These are phyloP conservation scores for Microstegium vimineum DNA, from an alignment of 176 grass and related monocot species.

Conservation along the genomic window DNA sequence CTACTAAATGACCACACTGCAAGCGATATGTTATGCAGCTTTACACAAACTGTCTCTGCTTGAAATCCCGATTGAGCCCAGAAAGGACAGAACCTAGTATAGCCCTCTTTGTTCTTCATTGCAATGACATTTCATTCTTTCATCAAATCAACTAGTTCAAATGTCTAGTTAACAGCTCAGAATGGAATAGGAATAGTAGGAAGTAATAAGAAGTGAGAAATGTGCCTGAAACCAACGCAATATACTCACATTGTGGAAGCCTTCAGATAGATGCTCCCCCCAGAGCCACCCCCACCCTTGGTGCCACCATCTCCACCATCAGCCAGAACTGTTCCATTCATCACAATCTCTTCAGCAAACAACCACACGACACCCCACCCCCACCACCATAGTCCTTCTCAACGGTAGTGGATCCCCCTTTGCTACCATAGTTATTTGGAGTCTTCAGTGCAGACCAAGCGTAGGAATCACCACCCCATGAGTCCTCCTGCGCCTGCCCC, in stretches of 20 bases:
- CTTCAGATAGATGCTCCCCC: conserved; percentile 85
- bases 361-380: conserved; percentile 82
- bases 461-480: conserved; percentile 90
- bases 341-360: conserved; percentile 50
- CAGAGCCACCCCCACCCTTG: conserved; percentile 86
- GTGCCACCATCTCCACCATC: conserved; percentile 69
- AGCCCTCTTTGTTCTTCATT: not conserved
- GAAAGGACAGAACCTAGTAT: not conserved
- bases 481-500: conserved; percentile 78
- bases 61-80: not conserved
- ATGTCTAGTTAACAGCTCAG: not conserved
- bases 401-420: conserved; percentile 64
- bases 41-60: not conserved
- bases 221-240: not conserved
- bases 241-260: conserved; percentile 71
- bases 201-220: not conserved
- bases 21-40: not conserved
- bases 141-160: conserved; percentile 9
- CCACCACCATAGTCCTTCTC: conserved; percentile 90
- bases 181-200: not conserved
- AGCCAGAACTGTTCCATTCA: conserved; percentile 64
- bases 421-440: conserved; percentile 81
- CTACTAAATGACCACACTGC: not conserved
- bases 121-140: not conserved
- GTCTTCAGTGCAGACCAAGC: conserved; percentile 57